Base-by-base conservation (phyloP, 139 green algal genomes). In the Volvox reticuliferus region DNA sequence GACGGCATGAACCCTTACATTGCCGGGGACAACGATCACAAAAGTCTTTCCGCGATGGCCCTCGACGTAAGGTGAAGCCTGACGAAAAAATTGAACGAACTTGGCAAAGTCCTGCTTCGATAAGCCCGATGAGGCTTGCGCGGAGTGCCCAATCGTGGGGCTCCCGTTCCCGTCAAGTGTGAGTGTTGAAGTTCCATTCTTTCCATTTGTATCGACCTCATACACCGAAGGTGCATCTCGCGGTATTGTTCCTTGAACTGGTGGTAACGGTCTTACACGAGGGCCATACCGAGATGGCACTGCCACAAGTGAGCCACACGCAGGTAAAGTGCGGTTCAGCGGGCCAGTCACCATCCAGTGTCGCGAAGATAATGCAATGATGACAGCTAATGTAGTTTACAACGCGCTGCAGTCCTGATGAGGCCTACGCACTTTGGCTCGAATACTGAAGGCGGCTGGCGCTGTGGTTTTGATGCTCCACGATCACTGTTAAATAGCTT, bases 11-110 rank as follows among this genome's bases (percentile, higher is more conserved):
- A 81, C 33, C 91, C 90, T 91, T 77, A 98, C 97, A 86, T 98
- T 95, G 24, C 98, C 98, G 21, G 98, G 98, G 0, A 99, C 93
- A 28, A 98, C 94, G 18, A 99, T 92, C 5, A 99, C 97, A 93
- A 99, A 99, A 0, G 96, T 98, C 32, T 94, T 94, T 9, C 92
- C 95, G 0, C 97, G 89, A 91, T 99, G 98, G 9, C 96, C 96
- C 75, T 95, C 93, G 20, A 99, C 99, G 91, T 99, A 99, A 22
- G 98, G 96, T 0, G 95, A 98, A 0, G 98, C 97, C 85, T 95
- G 92, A 16, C 97, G 82, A 84, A 99, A 98, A 80, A 96, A 97
- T 20, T 95, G 90, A 55, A 97, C 95, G 77, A 97, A 97, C 87
- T 94, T 96, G 5, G 79, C 55, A 63, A 93, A 96, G 88, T 97